Evolutionary conservation across 257 asterid genomes (phyloP).

Genomic region (Solanum virginianum): DNA sequence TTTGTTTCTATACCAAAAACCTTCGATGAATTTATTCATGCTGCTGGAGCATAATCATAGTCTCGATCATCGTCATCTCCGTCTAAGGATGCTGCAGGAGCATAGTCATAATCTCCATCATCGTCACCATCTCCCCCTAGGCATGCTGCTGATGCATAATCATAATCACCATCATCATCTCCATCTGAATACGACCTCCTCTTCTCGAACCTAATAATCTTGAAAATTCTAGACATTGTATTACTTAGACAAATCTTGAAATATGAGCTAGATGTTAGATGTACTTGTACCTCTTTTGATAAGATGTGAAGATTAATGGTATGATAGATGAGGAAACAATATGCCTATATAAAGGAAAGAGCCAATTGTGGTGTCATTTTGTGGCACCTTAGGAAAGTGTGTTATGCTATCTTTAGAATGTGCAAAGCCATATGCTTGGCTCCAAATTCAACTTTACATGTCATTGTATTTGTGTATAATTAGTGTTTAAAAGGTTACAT

Average conservation of each 20-base stretch:
- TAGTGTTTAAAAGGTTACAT: not conserved
- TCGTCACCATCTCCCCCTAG: not conserved
- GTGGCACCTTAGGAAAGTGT: not conserved
- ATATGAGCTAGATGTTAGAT: not conserved
- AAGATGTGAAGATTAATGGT: not conserved
- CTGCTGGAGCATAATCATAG: not conserved
- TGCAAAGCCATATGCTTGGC: not conserved
- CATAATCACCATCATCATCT: not conserved
- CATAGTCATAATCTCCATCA: not conserved
- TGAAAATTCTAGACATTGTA: not conserved
- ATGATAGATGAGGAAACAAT: not conserved
- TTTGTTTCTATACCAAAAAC: not conserved
- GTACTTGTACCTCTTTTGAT: not conserved
- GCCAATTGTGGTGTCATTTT: not conserved
- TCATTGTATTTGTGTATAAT: not conserved
- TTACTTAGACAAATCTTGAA: not conserved
- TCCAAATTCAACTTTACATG: not conserved
- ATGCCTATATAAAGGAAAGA: not conserved
- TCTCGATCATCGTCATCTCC: not conserved
- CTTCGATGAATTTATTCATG: not conserved
- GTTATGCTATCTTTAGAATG: not conserved
- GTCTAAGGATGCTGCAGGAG: not conserved
- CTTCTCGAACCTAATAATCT: not conserved
- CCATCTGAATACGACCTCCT: not conserved
- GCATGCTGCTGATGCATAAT: not conserved